A percentile compares a stretch with the other conserved stretches of the same genome.
These are phyloP conservation scores for Ceratocystis cacaofunesta DNA, from an alignment of 2,329 filamentous ascomycete genomes.

Conservation along the genomic window DNA sequence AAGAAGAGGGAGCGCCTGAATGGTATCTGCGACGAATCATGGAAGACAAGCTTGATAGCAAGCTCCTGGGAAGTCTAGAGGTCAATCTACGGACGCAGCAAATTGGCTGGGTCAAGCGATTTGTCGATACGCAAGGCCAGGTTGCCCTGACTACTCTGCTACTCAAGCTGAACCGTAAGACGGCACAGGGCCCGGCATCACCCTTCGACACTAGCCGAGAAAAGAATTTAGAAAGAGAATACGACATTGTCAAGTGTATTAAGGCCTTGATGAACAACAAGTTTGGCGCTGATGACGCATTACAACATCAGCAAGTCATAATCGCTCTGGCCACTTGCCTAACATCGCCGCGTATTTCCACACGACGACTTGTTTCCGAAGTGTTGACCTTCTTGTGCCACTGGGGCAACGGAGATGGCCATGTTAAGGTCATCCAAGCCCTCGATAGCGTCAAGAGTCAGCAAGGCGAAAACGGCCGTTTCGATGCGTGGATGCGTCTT, in stretches of 20 bases:
- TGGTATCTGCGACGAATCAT: conserved; percentile 97
- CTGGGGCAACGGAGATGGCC: conserved; percentile 78
- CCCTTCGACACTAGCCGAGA: conserved; percentile 47
- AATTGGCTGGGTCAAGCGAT: conserved; percentile 92
- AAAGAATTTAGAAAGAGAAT: conserved; percentile 77
- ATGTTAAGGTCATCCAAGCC: conserved; percentile 83
- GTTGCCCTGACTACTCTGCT: conserved; percentile 89
- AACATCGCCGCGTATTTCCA: conserved; percentile 77
- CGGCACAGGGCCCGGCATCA: conserved; percentile 51
- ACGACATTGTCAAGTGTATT: conserved; percentile 93
- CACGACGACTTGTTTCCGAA: conserved; percentile 87
- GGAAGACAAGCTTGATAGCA: conserved; percentile 84
- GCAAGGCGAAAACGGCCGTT: conserved; percentile 83
- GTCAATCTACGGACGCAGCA: conserved; percentile 93
- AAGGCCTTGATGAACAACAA: conserved; percentile 99
- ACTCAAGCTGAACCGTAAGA: conserved; percentile 81
- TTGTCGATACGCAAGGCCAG: conserved; percentile 94
- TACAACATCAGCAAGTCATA: conserved; percentile 79
- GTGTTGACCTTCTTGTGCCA: conserved; percentile 92
- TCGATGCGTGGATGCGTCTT: conserved; percentile 97
- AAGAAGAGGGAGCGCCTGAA: conserved; percentile 91
- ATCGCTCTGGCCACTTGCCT: conserved; percentile 75
- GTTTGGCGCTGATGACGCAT: conserved; percentile 90
- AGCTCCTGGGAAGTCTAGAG: conserved; percentile 81
- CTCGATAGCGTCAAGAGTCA: conserved; percentile 82